Conservation (phyloP, 345 rosid genomes). For the Gossypium turneri region DNA sequence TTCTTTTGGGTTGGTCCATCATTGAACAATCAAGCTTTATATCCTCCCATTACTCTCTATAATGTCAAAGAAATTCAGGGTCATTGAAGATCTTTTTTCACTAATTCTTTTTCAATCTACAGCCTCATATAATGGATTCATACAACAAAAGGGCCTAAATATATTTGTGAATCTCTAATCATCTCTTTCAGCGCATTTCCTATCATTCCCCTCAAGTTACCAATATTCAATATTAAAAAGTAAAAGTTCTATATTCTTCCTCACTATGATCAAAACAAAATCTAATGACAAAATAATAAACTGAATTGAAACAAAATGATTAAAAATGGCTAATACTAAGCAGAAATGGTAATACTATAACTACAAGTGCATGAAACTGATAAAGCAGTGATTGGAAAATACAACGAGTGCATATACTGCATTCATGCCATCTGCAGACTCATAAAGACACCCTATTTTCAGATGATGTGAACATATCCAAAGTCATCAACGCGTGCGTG, state of each 20-base stretch:
- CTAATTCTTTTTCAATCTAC: no score
- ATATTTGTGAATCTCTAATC: neutral
- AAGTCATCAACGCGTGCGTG: neutral
- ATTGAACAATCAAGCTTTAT: neutral
- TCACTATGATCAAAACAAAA: neutral
- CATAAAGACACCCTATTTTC: neutral
- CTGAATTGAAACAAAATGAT: neutral
- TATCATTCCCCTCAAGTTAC: neutral
- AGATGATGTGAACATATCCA: neutral
- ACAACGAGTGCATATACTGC: neutral
- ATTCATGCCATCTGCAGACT: neutral
- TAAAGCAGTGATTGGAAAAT: neutral
- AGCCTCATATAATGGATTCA: neutral
- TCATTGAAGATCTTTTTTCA: no score
- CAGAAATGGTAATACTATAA: neutral
- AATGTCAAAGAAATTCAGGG: no score
- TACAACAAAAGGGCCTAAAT: neutral
- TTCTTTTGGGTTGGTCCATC: neutral
- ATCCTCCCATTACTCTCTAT: neutral
- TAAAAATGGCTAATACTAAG: neutral
- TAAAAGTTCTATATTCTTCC: neutral
- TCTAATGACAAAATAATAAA: neutral
- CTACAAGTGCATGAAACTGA: slow-evolving; percentile 2
- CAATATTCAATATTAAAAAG: no score
- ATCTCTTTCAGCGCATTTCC: neutral